Base-by-base conservation (phyloP, 768 basidiomycete species). In the Lyophyllum semitale region DNA sequence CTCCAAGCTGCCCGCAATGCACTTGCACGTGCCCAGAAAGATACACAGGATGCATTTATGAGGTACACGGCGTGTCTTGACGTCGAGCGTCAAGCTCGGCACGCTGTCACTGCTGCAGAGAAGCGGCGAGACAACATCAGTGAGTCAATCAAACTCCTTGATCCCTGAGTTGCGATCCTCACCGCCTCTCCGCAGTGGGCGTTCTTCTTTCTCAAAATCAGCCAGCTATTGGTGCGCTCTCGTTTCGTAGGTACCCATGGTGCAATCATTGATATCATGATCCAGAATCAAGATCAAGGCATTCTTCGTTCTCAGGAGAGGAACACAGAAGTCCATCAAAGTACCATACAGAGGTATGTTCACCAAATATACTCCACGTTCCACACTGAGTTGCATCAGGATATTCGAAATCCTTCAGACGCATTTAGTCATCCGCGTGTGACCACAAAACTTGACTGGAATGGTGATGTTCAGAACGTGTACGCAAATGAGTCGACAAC, bases 11-110 rank as follows among this genome's bases (percentile, higher is more conserved):
- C 85, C 18, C 84, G 87, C 29, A 75, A 76, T 44, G 76, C 84
- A 4, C 73, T 88, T n/a, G 62, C 78, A 41, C 79, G 86, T 41
- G 84, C 86, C 20, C 86, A 87, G 63, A 83, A 85, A 63, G 87
- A 88, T 47, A 85, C 87, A 0, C 85, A 89, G 62, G 88, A 89
- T 40, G 81, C 87, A 3, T 87, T 89, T 63, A 76, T 84, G 65
- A 74, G 82, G 48, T 90, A 90, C 62, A 89, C 83, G 11, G 77
- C 82, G 11, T 88, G 84, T 69, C 73, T 89, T 17, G 87, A 90
- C 62, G 72, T 81, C 11, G 88, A 91, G 64, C 74, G 77, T 40
- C 84, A 84, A 66, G 87, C 88, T 45, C 77, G 84, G 61, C 81
- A 83, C 60, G 83, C 85, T 55, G 84, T 89, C 11, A 68, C 68